Percentiles rank a stretch among this genome's conserved stretches.
Conservation (phyloP, 2,329 filamentous ascomycete genomes). For the Penicillium glabrum region DNA sequence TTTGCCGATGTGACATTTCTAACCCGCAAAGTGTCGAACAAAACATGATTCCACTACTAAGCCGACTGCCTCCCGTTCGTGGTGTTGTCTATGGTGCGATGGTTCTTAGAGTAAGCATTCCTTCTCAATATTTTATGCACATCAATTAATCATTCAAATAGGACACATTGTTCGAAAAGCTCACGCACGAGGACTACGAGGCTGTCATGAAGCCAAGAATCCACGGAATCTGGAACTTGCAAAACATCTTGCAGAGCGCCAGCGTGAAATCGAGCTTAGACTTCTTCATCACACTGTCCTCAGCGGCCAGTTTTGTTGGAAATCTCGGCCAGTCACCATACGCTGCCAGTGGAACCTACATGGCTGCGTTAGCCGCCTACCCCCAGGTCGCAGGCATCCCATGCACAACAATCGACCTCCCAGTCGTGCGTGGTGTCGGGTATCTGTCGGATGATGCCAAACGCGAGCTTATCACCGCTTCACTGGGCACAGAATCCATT, state of each 20-base stretch:
- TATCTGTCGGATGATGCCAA: constrained; percentile 23
- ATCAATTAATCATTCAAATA: constrained; percentile 8
- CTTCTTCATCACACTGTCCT: constrained; percentile 29
- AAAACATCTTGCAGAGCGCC: constrained; percentile 16
- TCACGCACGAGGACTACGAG: constrained; percentile 28
- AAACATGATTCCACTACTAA: constrained; percentile 26
- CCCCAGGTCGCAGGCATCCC: constrained; percentile 52
- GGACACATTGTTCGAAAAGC: constrained; percentile 28
- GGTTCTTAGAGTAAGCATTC: constrained; percentile 38
- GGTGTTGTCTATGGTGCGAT: constrained; percentile 50
- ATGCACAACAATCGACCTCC: constrained; percentile 46
- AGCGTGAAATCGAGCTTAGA: constrained; percentile 15
- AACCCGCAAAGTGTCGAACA: constrained; percentile 17
- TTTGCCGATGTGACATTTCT: constrained; percentile 36
- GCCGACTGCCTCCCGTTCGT: constrained; percentile 34
- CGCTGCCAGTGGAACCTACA: constrained; percentile 47
- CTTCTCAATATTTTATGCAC: rapidly evolving
- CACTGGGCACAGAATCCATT: constrained; percentile 19
- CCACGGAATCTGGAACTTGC: constrained; percentile 33
- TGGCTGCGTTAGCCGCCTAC: constrained; percentile 24
- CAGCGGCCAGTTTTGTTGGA: constrained; percentile 28
- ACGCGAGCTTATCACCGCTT: constrained; percentile 17
- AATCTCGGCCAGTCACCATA: constrained; percentile 59
- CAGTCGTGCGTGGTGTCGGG: constrained; percentile 21
- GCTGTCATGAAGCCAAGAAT: constrained; percentile 23